A percentile compares a stretch with the other conserved stretches of the same genome.
Evolutionary conservation across 306 rosid genomes (phyloP).

Genomic region (Vachellia collinsii): DNA sequence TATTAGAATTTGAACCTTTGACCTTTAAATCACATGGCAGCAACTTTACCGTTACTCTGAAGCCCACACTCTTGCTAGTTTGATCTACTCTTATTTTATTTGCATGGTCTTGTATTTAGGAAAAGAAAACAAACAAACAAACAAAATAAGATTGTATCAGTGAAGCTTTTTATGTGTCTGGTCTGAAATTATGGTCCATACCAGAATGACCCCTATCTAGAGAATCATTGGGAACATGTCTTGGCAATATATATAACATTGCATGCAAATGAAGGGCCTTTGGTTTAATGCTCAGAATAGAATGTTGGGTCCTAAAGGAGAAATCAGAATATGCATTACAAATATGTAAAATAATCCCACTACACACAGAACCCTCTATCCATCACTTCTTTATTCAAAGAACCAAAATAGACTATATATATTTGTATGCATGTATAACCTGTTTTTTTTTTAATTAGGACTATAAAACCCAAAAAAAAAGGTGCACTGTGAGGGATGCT

Average conservation of each 20-base stretch:
- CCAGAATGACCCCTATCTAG: constrained; percentile 37
- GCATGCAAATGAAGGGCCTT: constrained; percentile 41
- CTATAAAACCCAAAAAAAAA: constrained; percentile 39
- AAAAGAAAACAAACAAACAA: no score
- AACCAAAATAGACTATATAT: constrained; percentile 35
- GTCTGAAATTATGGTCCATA: constrained; percentile 17
- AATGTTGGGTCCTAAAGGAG: constrained; percentile 60
- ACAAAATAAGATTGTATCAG: neutral
- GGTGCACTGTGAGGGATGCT: constrained; percentile 19
- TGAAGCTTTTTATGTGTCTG: constrained; percentile 10
- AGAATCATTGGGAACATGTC: constrained; percentile 43
- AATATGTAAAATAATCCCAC: constrained; percentile 36
- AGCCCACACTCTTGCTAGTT: no score
- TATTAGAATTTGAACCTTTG: no score
- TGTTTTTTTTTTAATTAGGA: constrained; percentile 20
- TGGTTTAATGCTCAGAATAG: constrained; percentile 43
- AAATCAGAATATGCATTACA: constrained; percentile 52
- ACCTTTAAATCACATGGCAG: no score
- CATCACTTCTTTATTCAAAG: constrained; percentile 46
- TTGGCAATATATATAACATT: constrained; percentile 33
- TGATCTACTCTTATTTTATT: no score
- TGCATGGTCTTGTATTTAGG: neutral
- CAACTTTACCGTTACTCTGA: no score
- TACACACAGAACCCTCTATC: constrained; percentile 37
- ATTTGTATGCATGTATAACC: neutral